These are phyloP conservation scores for Gelatoporia subvermispora DNA, from an alignment of 768 basidiomycete species.

Conservation along the genomic window DNA sequence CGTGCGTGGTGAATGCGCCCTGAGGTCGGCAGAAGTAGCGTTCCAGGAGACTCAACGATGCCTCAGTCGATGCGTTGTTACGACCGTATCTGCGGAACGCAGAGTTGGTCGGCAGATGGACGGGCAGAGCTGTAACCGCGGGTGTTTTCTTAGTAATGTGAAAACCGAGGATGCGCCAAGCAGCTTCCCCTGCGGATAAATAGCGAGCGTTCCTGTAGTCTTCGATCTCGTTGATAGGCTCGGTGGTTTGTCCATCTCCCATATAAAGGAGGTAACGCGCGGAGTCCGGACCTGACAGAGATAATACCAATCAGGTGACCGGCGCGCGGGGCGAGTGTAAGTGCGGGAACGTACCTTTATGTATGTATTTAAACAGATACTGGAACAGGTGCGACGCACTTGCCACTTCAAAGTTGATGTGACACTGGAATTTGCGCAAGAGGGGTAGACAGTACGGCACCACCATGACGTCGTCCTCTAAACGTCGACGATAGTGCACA, in stretches of 20 bases:
- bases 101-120: slow-evolving; percentile 20
- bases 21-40: slow-evolving; percentile 16
- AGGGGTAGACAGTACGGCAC: slow-evolving; percentile 26
- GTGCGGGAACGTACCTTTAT: slow-evolving; percentile 25
- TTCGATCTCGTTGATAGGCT: slow-evolving; percentile 24
- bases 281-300: slow-evolving; percentile 13
- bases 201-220: slow-evolving; percentile 32
- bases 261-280: slow-evolving; percentile 8
- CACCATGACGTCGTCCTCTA: slow-evolving; percentile 21
- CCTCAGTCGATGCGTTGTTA: background rate
- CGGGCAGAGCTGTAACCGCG: slow-evolving; percentile 26
- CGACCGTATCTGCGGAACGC: slow-evolving; percentile 22
- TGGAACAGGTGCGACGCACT: slow-evolving; percentile 28
- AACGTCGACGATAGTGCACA: slow-evolving; percentile 24
- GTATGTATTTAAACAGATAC: slow-evolving; percentile 37
- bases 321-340: no score
- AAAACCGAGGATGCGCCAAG: slow-evolving; percentile 33
- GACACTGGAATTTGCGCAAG: slow-evolving; percentile 26
- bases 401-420: slow-evolving; percentile 33
- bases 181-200: slow-evolving; percentile 30
- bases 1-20: slow-evolving; percentile 1
- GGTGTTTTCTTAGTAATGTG: slow-evolving; percentile 31
- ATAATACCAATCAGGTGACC: background rate
- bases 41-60: slow-evolving; percentile 13
- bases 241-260: background rate